These are phyloP conservation scores for Pyrus hybrid DNA, from an alignment of 331 rosid genomes.

Conservation along the genomic window DNA sequence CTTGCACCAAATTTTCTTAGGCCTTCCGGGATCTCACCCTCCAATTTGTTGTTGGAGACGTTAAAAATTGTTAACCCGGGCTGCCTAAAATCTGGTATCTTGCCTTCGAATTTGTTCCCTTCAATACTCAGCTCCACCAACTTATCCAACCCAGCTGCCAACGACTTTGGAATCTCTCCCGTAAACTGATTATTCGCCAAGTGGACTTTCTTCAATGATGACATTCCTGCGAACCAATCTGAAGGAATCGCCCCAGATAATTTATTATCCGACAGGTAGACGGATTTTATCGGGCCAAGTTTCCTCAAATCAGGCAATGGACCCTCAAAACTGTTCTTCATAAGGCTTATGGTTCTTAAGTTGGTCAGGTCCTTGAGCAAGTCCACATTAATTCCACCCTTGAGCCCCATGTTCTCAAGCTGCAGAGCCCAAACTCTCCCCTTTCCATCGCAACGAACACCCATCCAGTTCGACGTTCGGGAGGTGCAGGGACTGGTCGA, in stretches of 20 bases:
- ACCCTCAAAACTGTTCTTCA: slow-evolving; percentile 44
- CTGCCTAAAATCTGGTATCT: slow-evolving; percentile 37
- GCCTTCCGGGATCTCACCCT: slow-evolving; percentile 42
- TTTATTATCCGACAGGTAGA: slow-evolving; percentile 48
- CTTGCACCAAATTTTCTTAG: slow-evolving; percentile 14
- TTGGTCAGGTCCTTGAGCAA: slow-evolving; percentile 34
- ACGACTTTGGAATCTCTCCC: slow-evolving; percentile 52
- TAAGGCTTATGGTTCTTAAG: slow-evolving; percentile 53
- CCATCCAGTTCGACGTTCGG: slow-evolving; percentile 44
- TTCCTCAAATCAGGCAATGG: slow-evolving; percentile 36
- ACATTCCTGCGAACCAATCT: slow-evolving; percentile 32
- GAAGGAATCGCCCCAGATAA: slow-evolving; percentile 53
- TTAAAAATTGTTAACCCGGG: slow-evolving; percentile 18
- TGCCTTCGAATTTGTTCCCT: slow-evolving; percentile 50
- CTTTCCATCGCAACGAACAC: slow-evolving; percentile 43
- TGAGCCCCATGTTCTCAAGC: slow-evolving; percentile 63
- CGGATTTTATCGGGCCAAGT: slow-evolving; percentile 34
- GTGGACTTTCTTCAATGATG: slow-evolving; percentile 56
- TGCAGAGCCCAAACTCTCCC: slow-evolving; percentile 50
- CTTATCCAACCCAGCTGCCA: slow-evolving; percentile 25
- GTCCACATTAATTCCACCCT: slow-evolving; percentile 43
- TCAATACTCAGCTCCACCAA: slow-evolving; percentile 54
- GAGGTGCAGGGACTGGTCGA: slow-evolving; percentile 35
- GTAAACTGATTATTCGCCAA: slow-evolving; percentile 49
- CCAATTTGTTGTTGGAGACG: slow-evolving; percentile 48